Evolutionary conservation across 2,329 filamentous ascomycete genomes (phyloP).

Genomic region (Saccharata proteae): DNA sequence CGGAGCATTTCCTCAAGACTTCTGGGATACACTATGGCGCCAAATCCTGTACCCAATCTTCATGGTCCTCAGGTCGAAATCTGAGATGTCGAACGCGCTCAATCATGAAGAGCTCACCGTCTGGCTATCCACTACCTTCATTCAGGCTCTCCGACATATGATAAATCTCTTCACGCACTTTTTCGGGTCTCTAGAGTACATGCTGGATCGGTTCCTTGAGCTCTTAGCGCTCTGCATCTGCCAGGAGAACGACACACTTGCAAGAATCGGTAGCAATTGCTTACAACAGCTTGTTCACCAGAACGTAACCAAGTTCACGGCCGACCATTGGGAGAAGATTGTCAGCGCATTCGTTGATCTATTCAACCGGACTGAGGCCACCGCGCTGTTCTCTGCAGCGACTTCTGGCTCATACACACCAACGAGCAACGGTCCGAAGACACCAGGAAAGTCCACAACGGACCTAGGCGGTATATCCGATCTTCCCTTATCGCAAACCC

Average conservation of each 20-base stretch:
- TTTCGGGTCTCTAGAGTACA: constrained; percentile 90
- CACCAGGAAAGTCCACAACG: constrained; percentile 17
- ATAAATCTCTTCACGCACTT: constrained; percentile 98
- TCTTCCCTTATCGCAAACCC: constrained; percentile 20
- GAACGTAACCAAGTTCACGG: constrained; percentile 84
- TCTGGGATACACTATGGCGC: constrained; percentile 97
- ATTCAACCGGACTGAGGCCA: constrained; percentile 87
- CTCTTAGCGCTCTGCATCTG: constrained; percentile 92
- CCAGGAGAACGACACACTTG: constrained; percentile 97
- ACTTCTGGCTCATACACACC: constrained; percentile 32
- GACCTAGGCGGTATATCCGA: constrained; percentile 20
- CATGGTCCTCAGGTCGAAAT: constrained; percentile 90
- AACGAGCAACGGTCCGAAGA: constrained; percentile 33
- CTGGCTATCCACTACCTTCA: constrained; percentile 98
- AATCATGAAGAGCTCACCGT: constrained; percentile 96
- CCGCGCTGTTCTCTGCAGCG: constrained; percentile 86
- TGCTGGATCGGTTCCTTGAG: constrained; percentile 95
- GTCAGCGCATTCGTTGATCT: constrained; percentile 92
- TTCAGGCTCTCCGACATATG: constrained; percentile 95
- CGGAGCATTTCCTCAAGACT: constrained; percentile 80
- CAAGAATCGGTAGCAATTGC: constrained; percentile 95
- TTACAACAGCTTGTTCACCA: constrained; percentile 92
- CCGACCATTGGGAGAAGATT: constrained; percentile 85
- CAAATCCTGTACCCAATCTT: constrained; percentile 97
- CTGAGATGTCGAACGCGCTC: constrained; percentile 88